Evolutionary conservation across 805 yeast species (phyloP).

Genomic region (Candida orba): DNA sequence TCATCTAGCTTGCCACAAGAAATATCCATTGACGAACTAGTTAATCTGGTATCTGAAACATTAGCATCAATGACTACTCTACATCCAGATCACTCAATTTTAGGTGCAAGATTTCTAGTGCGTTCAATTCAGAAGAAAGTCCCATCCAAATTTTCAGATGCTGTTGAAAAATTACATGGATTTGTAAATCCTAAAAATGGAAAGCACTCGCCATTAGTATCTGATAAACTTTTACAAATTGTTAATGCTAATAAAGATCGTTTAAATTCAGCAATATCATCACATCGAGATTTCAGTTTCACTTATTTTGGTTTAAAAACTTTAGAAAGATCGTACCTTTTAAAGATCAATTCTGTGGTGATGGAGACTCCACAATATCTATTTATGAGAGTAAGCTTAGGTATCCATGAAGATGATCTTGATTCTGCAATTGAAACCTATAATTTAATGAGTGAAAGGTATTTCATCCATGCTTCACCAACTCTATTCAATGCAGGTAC

Average conservation of each 20-base stretch:
- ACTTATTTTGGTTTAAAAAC: slow-evolving; percentile 90
- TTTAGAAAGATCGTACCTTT: slow-evolving; percentile 75
- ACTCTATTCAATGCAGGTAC: slow-evolving; percentile 93
- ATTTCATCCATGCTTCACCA: slow-evolving; percentile 95
- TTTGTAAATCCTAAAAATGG: slow-evolving; percentile 79
- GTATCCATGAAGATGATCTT: slow-evolving; percentile 73
- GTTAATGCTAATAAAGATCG: slow-evolving; percentile 58
- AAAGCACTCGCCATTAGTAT: slow-evolving; percentile 50
- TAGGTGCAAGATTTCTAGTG: slow-evolving; percentile 95
- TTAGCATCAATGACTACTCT: slow-evolving; percentile 96
- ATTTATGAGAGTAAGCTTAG: slow-evolving; percentile 87
- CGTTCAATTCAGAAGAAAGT: slow-evolving; percentile 93
- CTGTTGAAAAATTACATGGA: slow-evolving; percentile 60
- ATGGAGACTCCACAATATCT: slow-evolving; percentile 91
- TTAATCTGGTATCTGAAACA: slow-evolving; percentile 85
- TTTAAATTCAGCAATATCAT: slow-evolving; percentile 66
- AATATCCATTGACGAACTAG: slow-evolving; percentile 80
- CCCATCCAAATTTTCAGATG: slow-evolving; percentile 74
- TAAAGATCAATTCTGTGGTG: slow-evolving; percentile 53
- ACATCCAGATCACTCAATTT: slow-evolving; percentile 92
- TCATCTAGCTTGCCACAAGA: slow-evolving; percentile 64
- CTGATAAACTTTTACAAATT: slow-evolving; percentile 53
- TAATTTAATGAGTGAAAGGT: slow-evolving; percentile 77
- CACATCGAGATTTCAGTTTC: slow-evolving; percentile 69
- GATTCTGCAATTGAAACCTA: slow-evolving; percentile 74